Percentiles rank a stretch among this genome's conserved stretches.
Evolutionary conservation across 192 early-diverging fungal genomes (phyloP).

Genomic region (Oehlia diaphana): DNA sequence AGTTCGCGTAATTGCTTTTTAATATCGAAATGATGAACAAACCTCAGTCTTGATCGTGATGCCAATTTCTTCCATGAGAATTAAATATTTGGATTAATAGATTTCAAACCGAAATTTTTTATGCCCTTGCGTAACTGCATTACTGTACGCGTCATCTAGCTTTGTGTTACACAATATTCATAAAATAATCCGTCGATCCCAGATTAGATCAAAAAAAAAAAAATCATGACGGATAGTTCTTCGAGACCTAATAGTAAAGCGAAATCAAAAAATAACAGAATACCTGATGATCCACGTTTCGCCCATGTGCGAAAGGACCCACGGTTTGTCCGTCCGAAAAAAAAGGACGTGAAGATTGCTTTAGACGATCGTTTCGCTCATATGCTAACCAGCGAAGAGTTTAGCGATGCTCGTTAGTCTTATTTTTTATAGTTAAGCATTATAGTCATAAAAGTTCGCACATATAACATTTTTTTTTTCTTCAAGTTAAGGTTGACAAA

Average conservation of each 20-base stretch:
- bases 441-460: background rate
- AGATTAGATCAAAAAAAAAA: background rate
- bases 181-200: background rate
- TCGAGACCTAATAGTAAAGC: conserved; percentile 10
- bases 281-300: conserved; percentile 74
- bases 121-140: background rate
- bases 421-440: too few species aligned
- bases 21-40: background rate
- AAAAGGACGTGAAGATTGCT: conserved; percentile 78
- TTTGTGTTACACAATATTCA: background rate
- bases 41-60: background rate
- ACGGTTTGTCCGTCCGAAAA: conserved; percentile 70
- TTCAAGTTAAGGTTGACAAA: conserved; percentile 70
- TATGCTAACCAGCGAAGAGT: conserved; percentile 75
- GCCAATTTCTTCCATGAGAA: background rate
- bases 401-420: conserved; percentile 53
- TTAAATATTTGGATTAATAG: background rate
- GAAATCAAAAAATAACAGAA: background rate
- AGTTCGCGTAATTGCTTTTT: background rate
- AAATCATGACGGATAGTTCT: background rate
- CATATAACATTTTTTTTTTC: background rate
- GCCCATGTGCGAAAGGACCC: conserved; percentile 79
- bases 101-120: background rate
- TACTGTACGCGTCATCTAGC: background rate
- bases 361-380: conserved; percentile 86